Base-by-base conservation (phyloP, 1,284 basidiomycete species). In the Rhodofomes roseus region DNA sequence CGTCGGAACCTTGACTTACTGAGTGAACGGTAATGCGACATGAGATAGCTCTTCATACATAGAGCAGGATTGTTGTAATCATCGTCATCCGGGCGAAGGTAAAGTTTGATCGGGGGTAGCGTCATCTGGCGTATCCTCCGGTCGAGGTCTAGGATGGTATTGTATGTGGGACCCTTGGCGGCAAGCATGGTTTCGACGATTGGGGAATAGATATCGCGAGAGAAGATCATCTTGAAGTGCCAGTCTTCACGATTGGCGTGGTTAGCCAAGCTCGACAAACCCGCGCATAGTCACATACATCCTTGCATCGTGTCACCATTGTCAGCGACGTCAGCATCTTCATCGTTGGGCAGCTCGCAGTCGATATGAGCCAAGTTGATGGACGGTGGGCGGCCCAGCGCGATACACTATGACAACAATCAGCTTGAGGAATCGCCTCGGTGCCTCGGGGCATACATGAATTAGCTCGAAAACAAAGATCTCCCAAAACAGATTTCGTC, bases 401-500 rank as follows among this genome's bases (percentile, higher is more conserved):
- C 63, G 44, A 72, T 65, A 48, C 69, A 72, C 72, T 73, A 20
- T 7, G 5, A 34, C 39, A 20, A 41, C 25, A 27, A 36, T 61
- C n/a, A 57, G 36, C 39, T 53, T 22, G 27, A 22, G 25, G 43
- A 29, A 27, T 40, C 14, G 18, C 46, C 27, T n/a, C 27, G 27
- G 29, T 44, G 1, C 23, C 27, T 9, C 43, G 55, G 16, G 40
- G 65, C 73, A 58, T 60, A 77, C 76, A 60, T 76, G 74, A 61
- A 73, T 72, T 34, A 70, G 65, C 54, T 77, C 77, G 9, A 72
- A 67, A 18, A 71, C 64, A 59, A 73, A 74, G 14, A 79, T 62
- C 62, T 80, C 78, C 79, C 79, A 80, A 62, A 79, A 80, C 11
- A 79, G 69, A 54, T 73, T 74, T 22, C 79, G 66, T 22, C 79